These are phyloP conservation scores for Chloris gayana DNA, from an alignment of 176 grass and related monocot species.

Conservation along the genomic window DNA sequence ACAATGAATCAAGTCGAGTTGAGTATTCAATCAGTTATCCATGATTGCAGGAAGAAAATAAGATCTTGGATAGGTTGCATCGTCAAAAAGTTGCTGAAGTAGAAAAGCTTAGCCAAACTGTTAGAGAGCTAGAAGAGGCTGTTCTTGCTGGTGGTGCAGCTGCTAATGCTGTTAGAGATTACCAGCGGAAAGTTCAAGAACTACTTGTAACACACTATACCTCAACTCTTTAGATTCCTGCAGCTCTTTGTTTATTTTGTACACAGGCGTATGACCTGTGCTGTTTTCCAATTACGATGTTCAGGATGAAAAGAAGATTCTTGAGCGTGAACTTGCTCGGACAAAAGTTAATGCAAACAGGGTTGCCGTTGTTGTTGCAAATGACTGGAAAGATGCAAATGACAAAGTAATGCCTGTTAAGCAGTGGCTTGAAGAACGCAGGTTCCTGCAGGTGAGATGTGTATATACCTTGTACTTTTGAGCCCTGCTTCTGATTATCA, in stretches of 20 bases:
- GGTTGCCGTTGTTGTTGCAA: constrained; percentile 93
- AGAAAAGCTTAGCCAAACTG: constrained; percentile 93
- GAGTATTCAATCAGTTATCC: constrained; percentile 7
- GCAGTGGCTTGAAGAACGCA: constrained; percentile 98
- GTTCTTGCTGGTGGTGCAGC: constrained; percentile 91
- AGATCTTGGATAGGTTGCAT: constrained; percentile 92
- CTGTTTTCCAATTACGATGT: constrained; percentile 29
- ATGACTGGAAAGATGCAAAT: constrained; percentile 98
- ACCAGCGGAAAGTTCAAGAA: constrained; percentile 93
- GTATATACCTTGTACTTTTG: constrained; percentile 24
- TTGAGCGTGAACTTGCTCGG: constrained; percentile 88
- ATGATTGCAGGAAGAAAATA: constrained; percentile 86
- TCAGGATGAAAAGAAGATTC: constrained; percentile 88
- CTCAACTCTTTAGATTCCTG: neutral
- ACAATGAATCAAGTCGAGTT: constrained; percentile 2
- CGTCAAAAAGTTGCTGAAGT: constrained; percentile 92
- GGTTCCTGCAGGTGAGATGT: constrained; percentile 80
- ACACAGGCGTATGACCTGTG: constrained; percentile 21
- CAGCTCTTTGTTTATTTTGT: constrained; percentile 12
- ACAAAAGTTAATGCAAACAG: constrained; percentile 94
- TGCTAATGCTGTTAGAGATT: constrained; percentile 98
- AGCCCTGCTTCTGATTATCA: neutral
- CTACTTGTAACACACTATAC: constrained; percentile 74
- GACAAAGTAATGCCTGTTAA: constrained; percentile 99
- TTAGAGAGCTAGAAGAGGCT: constrained; percentile 93